These are phyloP conservation scores for Rhodofomes roseus DNA, from an alignment of 1,284 basidiomycete species.

Conservation along the genomic window DNA sequence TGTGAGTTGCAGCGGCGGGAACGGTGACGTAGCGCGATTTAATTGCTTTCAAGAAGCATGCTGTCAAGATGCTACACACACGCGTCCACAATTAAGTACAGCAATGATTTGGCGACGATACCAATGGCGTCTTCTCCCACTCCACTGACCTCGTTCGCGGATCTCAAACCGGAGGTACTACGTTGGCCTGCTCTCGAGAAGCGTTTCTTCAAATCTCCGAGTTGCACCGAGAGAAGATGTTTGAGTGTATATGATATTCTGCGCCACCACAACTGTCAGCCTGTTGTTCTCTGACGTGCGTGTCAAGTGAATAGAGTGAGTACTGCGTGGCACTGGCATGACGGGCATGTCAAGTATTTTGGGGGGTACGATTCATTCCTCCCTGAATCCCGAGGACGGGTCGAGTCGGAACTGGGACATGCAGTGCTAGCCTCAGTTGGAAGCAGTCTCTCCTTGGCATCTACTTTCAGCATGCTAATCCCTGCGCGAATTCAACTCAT, in stretches of 20 bases:
- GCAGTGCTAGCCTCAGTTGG: no score
- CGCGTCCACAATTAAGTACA: neutral
- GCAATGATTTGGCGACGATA: neutral
- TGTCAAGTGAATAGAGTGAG: neutral
- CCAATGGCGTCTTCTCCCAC: neutral
- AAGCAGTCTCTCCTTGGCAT: no score
- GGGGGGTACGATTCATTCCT: no score
- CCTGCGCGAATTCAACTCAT: no score
- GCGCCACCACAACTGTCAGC: no score
- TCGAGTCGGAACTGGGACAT: no score
- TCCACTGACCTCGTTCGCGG: neutral
- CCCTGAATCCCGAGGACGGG: no score
- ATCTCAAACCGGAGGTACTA: neutral
- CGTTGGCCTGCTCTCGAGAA: neutral
- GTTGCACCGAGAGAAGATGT: neutral
- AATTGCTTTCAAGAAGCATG: neutral
- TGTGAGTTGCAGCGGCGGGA: constrained; percentile 8
- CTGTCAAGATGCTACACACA: neutral
- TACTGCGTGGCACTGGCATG: no score
- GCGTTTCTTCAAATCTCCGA: neutral
- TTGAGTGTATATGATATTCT: neutral
- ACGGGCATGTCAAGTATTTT: neutral
- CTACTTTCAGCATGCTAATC: neutral
- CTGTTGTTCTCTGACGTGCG: no score
- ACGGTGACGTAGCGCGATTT: neutral